Evolutionary conservation across 164 flowering plant genomes (phyloP).

Genomic region (Stephania cephalantha): DNA sequence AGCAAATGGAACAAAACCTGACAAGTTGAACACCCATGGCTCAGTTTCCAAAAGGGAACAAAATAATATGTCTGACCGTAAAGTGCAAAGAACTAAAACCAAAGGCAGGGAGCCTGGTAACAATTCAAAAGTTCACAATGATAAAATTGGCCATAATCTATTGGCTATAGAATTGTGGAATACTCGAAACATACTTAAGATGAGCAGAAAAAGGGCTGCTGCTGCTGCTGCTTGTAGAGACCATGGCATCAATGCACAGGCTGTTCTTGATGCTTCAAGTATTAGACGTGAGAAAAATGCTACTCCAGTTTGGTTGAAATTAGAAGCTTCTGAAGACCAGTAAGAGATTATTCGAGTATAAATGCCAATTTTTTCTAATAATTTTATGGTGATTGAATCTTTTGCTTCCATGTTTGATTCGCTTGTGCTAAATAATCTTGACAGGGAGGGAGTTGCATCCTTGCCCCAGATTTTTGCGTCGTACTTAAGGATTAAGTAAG

Average conservation of each 20-base stretch:
- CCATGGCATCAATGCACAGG: slow-evolving; percentile 34
- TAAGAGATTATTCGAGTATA: slow-evolving; percentile 27
- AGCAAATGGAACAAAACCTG: slow-evolving; percentile 74
- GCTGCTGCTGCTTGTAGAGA: slow-evolving; percentile 31
- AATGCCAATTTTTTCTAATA: background rate
- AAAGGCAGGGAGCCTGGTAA: slow-evolving; percentile 40
- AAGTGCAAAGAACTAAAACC: slow-evolving; percentile 25
- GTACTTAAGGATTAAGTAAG: slow-evolving; percentile 62
- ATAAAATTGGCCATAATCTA: slow-evolving; percentile 26
- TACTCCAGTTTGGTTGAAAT: slow-evolving; percentile 78
- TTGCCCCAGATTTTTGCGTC: slow-evolving; percentile 46
- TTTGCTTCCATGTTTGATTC: background rate
- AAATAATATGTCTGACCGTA: slow-evolving; percentile 22
- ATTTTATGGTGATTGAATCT: background rate
- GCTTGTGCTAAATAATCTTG: background rate
- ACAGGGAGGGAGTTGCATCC: slow-evolving; percentile 56
- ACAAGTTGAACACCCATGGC: slow-evolving; percentile 42
- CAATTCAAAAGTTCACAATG: slow-evolving; percentile 38
- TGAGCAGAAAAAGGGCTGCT: slow-evolving; percentile 37
- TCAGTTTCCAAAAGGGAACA: slow-evolving; percentile 35
- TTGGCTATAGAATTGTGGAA: slow-evolving; percentile 35
- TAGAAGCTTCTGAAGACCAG: slow-evolving; percentile 78
- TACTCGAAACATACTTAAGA: slow-evolving; percentile 47
- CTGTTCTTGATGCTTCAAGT: slow-evolving; percentile 42
- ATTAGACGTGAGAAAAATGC: slow-evolving; percentile 33